Percentiles rank a stretch among this genome's conserved stretches.
These are phyloP conservation scores for Alliaria petiolata DNA, from an alignment of 345 rosid species.

Conservation along the genomic window DNA sequence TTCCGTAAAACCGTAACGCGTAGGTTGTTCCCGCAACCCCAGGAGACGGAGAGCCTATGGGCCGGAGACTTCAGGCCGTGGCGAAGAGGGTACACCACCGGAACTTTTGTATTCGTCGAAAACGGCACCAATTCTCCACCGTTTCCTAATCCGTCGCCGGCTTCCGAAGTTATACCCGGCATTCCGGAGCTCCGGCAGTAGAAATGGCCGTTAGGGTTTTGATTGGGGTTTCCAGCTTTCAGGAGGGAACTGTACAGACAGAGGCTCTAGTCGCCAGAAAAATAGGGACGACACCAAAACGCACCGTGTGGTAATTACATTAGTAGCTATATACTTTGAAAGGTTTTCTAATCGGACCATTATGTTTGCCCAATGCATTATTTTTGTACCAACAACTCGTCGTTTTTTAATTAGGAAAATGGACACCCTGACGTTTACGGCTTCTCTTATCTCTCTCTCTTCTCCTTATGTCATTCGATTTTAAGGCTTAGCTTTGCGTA, in stretches of 20 bases:
- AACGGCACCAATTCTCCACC: constrained; percentile 30
- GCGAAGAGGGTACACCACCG: constrained; percentile 52
- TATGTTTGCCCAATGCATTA: background rate
- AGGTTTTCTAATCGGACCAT: background rate
- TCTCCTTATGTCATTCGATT: background rate
- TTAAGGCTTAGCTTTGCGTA: constrained; percentile 31
- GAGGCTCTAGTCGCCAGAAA: background rate
- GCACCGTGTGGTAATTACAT: background rate
- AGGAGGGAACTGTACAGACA: constrained; percentile 31
- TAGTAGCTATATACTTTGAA: background rate
- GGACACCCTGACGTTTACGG: constrained; percentile 7
- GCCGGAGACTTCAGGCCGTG: constrained; percentile 64
- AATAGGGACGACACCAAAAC: background rate
- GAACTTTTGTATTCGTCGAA: constrained; percentile 19
- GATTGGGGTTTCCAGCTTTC: constrained; percentile 2
- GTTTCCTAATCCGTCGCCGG: background rate
- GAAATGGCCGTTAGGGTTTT: constrained; percentile 45
- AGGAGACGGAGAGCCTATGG: constrained; percentile 72
- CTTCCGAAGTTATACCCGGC: constrained; percentile 45
- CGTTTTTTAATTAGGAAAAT: background rate
- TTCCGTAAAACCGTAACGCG: constrained; percentile 59
- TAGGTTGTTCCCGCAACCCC: constrained; percentile 81
- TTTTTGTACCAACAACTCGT: background rate
- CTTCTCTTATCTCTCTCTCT: constrained; percentile 18
- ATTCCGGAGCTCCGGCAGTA: constrained; percentile 38